These are phyloP conservation scores for Solidago caesia DNA, from an alignment of 129 eudicot genomes.

Conservation along the genomic window DNA sequence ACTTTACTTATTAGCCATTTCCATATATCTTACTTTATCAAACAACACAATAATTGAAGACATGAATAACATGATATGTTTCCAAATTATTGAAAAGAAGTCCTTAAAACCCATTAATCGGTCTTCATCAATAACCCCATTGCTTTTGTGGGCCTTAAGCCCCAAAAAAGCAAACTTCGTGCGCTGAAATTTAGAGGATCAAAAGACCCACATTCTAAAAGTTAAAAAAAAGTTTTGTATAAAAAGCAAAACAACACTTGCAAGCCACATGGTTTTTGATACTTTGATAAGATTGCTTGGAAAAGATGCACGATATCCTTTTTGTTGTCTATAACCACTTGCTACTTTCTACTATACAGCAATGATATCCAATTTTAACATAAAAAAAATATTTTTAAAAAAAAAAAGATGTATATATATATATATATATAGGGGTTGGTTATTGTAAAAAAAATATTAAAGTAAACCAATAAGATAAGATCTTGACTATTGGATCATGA, in stretches of 20 bases:
- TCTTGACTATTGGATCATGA: no score
- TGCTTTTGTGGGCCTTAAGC: slow-evolving; percentile 33
- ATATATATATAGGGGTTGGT: no score
- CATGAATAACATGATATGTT: slow-evolving; percentile 28
- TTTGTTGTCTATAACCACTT: slow-evolving; percentile 25
- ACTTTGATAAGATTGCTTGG: background rate
- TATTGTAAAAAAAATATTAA: no score
- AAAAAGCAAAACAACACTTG: slow-evolving; percentile 19
- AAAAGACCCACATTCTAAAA: slow-evolving; percentile 29
- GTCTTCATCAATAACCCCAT: slow-evolving; percentile 31
- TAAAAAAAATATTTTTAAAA: no score
- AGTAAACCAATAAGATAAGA: no score
- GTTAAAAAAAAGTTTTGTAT: background rate
- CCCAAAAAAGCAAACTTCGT: slow-evolving; percentile 23
- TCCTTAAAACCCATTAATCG: slow-evolving; percentile 6
- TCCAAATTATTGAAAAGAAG: slow-evolving; percentile 26
- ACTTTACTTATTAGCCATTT: no score
- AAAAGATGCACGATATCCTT: slow-evolving; percentile 14
- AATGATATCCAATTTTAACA: no score
- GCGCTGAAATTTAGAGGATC: slow-evolving; percentile 36
- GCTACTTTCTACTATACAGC: slow-evolving; percentile 15
- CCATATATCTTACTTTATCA: background rate
- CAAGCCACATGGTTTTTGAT: slow-evolving; percentile 27
- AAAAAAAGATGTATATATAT: no score
- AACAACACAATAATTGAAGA: slow-evolving; percentile 25